Evolutionary conservation across 2,329 filamentous ascomycete species (phyloP), one percentile per base, ranked within the genome.

Genomic region (Alternaria panax): DNA sequence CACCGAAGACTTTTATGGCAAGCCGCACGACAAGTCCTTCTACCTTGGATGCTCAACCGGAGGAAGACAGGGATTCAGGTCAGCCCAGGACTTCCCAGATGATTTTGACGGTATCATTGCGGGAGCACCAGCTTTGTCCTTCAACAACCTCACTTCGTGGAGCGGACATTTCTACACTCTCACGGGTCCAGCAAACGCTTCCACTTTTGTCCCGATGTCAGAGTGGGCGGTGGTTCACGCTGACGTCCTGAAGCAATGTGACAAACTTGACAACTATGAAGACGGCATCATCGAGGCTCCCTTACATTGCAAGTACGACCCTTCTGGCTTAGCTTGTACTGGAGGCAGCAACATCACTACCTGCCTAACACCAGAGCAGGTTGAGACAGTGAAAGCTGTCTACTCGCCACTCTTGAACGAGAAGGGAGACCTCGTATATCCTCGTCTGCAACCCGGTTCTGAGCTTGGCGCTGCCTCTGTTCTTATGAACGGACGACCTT

Each of bases 251-350:
- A 73, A 75, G 12, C 83, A 85, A 66, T 86, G 84, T 66, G 84
- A 86, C 62, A 66, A 66, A 3, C 71, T 84, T 7, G 84, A 86
- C 63, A 81, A 82, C 18, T 78, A 80, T 12, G 68, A 73, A 9
- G 84, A 86, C 66, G 81, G 81, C 7, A 80, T 84, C 53, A 71
- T 84, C 28, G 81, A 83, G 64, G 79, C 82, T 63, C 78, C 82
- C 2, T 74, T 73, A 8, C 71, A 78, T n/a, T 84, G 82, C 72
- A 62, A 76, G 18, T 82, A 81, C 66, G 68, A 77, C 32, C 79
- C 81, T 16, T 74, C 78, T 38, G 70, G 71, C 4, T 71, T 82
- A 14, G 60, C 77, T 28, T 82, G 80, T 69, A 50, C 42, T 7
- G 54, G 52, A 50, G 60, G 66, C 34, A 71, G 66, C 40, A 77